phyloP scores from a whole-genome alignment of 2,329 filamentous ascomycete species.

The Nemania serpens region DNA sequence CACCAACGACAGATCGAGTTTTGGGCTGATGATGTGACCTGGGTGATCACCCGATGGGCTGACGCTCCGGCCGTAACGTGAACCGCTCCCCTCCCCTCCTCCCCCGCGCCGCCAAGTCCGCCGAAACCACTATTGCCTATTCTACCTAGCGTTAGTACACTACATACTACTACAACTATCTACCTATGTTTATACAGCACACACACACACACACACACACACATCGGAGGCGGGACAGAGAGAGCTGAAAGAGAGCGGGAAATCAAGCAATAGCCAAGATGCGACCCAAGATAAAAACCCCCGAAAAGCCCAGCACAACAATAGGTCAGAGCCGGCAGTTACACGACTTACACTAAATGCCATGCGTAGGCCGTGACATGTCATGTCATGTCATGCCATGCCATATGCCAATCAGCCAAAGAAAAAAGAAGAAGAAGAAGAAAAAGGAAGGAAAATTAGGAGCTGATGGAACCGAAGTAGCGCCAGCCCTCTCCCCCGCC shows the following conservation, averaged over 20 bases:
- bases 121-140: too few species aligned
- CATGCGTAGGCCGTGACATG: background rate
- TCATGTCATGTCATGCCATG: too few species aligned
- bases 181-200: too few species aligned
- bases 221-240: background rate
- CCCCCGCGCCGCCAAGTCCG: too few species aligned
- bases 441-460: too few species aligned
- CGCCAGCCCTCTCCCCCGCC: slow-evolving; percentile 36
- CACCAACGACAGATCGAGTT: too few species aligned
- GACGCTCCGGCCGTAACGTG: too few species aligned
- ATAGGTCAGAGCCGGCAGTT: background rate
- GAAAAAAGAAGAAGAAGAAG: too few species aligned
- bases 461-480: slow-evolving; percentile 39
- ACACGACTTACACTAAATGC: background rate
- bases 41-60: background rate
- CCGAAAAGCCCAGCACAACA: slow-evolving; percentile 2
- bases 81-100: too few species aligned
- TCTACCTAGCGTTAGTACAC: too few species aligned
- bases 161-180: too few species aligned
- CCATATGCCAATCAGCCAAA: slow-evolving; percentile 26
- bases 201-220: background rate
- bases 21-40: background rate
- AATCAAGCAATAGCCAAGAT: slow-evolving; percentile 23
- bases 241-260: background rate
- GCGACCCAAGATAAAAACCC: slow-evolving; percentile 1